Conservation (phyloP, 306 rosid species). For the Medicago ruthenica region DNA sequence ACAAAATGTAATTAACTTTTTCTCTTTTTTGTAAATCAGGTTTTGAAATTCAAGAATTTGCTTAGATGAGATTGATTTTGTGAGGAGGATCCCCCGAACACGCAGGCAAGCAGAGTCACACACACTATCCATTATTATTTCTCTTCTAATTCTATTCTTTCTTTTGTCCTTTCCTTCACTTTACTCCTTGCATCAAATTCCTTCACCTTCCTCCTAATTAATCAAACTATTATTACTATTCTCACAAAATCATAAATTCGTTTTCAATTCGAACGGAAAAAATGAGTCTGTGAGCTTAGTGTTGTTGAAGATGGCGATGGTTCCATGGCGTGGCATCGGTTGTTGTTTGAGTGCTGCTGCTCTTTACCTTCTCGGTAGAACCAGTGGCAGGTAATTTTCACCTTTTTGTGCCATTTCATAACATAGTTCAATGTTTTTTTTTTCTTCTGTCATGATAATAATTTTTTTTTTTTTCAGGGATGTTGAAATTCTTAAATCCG, state of each 20-base stretch:
- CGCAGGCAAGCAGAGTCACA: background rate
- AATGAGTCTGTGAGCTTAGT: slow-evolving; percentile 30
- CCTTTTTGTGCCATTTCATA: background rate
- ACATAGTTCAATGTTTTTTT: background rate
- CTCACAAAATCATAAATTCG: background rate
- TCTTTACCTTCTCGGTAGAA: slow-evolving; percentile 94
- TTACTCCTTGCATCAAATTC: slow-evolving; percentile 63
- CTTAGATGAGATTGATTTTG: background rate
- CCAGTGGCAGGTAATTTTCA: slow-evolving; percentile 74
- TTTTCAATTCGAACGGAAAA: background rate
- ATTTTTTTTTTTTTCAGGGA: slow-evolving; percentile 60
- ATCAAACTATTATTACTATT: background rate
- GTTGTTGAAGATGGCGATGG: slow-evolving; percentile 49
- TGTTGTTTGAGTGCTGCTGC: slow-evolving; percentile 97
- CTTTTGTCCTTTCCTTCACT: slow-evolving; percentile 14
- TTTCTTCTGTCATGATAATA: background rate
- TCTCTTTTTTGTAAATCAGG: too few relatives aligned
- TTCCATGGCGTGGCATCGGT: slow-evolving; percentile 95
- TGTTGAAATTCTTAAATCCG: slow-evolving; percentile 80
- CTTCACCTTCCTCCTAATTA: slow-evolving; percentile 6
- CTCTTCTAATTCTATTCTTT: background rate
- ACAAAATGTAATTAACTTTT: too few relatives aligned
- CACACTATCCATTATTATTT: background rate
- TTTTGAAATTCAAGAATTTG: too few relatives aligned
- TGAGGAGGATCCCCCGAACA: slow-evolving; percentile 7